These are phyloP conservation scores for Marchantia paleacea DNA, from an alignment of 225 moss, liverwort and hornwort species.

Conservation along the genomic window DNA sequence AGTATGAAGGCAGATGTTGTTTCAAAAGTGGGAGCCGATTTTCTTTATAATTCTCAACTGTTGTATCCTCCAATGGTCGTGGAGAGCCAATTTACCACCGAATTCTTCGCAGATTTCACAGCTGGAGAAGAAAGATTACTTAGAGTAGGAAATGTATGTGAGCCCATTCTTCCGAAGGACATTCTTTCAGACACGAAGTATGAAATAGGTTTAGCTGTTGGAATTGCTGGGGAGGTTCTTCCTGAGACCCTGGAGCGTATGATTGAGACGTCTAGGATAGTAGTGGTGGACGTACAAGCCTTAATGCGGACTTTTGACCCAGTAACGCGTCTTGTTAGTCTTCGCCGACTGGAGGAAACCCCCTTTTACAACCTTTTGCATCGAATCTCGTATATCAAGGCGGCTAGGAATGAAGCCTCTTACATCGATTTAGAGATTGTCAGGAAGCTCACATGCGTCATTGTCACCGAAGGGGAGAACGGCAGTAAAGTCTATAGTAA, in stretches of 20 bases:
- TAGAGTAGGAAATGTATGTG: slow-evolving; percentile 81
- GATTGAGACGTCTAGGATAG: slow-evolving; percentile 60
- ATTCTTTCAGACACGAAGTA: slow-evolving; percentile 48
- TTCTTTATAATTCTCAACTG: slow-evolving; percentile 57
- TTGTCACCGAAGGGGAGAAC: slow-evolving; percentile 88
- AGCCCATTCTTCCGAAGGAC: slow-evolving; percentile 63
- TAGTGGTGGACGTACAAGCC: slow-evolving; percentile 93
- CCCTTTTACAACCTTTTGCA: slow-evolving; percentile 66
- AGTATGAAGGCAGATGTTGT: slow-evolving; percentile 66
- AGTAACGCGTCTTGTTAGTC: slow-evolving; percentile 63
- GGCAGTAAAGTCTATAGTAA: slow-evolving; percentile 78
- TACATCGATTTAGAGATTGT: slow-evolving; percentile 79
- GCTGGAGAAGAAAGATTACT: slow-evolving; percentile 74
- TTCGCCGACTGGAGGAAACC: slow-evolving; percentile 76
- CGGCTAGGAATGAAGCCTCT: slow-evolving; percentile 77
- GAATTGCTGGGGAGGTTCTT: slow-evolving; percentile 80
- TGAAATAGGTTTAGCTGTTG: slow-evolving; percentile 82
- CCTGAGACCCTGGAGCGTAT: slow-evolving; percentile 80
- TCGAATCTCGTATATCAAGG: slow-evolving; percentile 75
- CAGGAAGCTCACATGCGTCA: slow-evolving; percentile 74
- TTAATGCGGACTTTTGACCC: slow-evolving; percentile 83
- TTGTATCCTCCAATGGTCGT: slow-evolving; percentile 61
- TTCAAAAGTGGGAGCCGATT: slow-evolving; percentile 89
- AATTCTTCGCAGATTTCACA: slow-evolving; percentile 89
- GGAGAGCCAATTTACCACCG: slow-evolving; percentile 60